Evolutionary conservation across 202 grass and related monocot species (phyloP).

Genomic region (Carex arenaria): DNA sequence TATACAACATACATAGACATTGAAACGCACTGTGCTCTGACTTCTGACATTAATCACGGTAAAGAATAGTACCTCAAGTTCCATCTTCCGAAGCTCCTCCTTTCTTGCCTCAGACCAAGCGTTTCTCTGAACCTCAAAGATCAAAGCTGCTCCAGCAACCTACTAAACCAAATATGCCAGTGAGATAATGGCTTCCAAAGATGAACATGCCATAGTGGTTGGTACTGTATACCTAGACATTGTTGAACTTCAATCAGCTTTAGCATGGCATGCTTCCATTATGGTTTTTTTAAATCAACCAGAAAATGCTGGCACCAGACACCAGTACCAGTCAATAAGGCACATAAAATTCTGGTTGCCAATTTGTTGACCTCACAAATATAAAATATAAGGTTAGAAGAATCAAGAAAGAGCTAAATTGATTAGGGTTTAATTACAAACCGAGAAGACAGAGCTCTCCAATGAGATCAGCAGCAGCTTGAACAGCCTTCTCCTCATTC

Average conservation of each 20-base stretch:
- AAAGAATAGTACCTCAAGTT: slow-evolving; percentile 65
- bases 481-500: slow-evolving; percentile 95
- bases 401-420: not conserved
- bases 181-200: slow-evolving; percentile 1
- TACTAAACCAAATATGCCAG: slow-evolving; percentile 33
- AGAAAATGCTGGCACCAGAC: not conserved
- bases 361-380: not conserved
- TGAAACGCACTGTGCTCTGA: slow-evolving; percentile 62
- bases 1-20: slow-evolving; percentile 47
- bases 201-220: not conserved
- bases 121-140: slow-evolving; percentile 94
- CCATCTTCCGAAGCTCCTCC: slow-evolving; percentile 78
- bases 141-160: slow-evolving; percentile 81
- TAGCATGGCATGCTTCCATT: not conserved
- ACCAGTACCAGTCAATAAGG: not conserved
- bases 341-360: not conserved
- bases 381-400: not conserved
- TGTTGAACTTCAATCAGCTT: not conserved
- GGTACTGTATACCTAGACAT: not conserved
- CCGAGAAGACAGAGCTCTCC: slow-evolving; percentile 88
- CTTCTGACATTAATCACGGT: slow-evolving; percentile 31
- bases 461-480: slow-evolving; percentile 85
- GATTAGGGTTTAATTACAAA: slow-evolving; percentile 33
- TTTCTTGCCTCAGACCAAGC: slow-evolving; percentile 95
- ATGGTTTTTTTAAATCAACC: not conserved